Percentiles rank a stretch among this genome's conserved stretches.
Evolutionary conservation across 495 filamentous ascomycete species (phyloP).

Genomic region (Talaromyces stipitatus): DNA sequence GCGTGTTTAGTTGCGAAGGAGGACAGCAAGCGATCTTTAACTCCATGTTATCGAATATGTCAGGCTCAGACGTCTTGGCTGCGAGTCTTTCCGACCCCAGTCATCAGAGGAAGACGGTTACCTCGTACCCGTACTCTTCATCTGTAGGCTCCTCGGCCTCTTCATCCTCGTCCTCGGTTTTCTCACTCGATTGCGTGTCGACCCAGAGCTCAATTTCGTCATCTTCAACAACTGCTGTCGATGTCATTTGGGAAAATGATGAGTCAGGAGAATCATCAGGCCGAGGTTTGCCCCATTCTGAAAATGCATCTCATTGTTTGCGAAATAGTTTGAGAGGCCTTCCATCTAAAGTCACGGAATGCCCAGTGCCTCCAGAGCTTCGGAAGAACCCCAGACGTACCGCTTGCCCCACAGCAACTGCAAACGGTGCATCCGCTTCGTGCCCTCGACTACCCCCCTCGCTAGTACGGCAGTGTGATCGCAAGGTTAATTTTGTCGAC

Average conservation of each 20-base stretch:
- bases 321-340: slow-evolving; percentile 23
- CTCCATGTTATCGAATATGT: slow-evolving; percentile 30
- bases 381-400: slow-evolving; percentile 81
- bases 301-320: slow-evolving; percentile 12
- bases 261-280: slow-evolving; percentile 13
- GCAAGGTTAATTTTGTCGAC: slow-evolving; percentile 94
- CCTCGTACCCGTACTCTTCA: slow-evolving; percentile 53
- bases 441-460: slow-evolving; percentile 66
- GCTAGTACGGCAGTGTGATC: slow-evolving; percentile 82
- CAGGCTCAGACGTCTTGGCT: slow-evolving; percentile 43
- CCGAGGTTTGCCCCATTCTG: slow-evolving; percentile 15
- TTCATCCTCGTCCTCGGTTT: slow-evolving; percentile 69
- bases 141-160: slow-evolving; percentile 65
- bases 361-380: slow-evolving; percentile 54
- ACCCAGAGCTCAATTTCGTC: slow-evolving; percentile 48
- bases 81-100: slow-evolving; percentile 36
- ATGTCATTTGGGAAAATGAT: slow-evolving; percentile 45
- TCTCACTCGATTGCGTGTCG: slow-evolving; percentile 65
- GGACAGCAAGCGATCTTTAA: slow-evolving; percentile 2
- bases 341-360: slow-evolving; percentile 24
- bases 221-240: slow-evolving; percentile 34
- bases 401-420: slow-evolving; percentile 31
- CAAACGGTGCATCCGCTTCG: slow-evolving; percentile 33
- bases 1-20: not conserved
- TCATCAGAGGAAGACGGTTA: slow-evolving; percentile 27